Conservation (phyloP, 139 green algal species). For the Pycnococcus provasolii region DNA sequence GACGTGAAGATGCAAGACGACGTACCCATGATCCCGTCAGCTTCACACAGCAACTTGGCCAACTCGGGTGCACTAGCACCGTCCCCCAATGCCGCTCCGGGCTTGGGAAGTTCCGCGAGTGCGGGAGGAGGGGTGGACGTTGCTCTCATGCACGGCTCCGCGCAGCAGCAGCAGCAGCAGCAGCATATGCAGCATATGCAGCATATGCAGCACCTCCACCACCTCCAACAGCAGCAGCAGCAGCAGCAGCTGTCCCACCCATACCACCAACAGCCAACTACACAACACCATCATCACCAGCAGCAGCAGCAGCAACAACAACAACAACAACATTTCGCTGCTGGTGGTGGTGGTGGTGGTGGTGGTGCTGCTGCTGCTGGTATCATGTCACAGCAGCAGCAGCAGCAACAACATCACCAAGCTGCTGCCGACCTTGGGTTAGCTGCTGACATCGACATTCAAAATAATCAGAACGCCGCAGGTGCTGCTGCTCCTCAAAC, state of each 20-base stretch:
- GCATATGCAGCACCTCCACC: background rate
- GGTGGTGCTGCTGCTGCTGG: no score
- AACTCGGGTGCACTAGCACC: no score
- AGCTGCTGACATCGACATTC: background rate
- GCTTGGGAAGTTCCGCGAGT: no score
- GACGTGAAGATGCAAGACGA: no score
- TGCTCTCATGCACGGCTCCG: no score
- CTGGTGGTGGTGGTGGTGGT: no score
- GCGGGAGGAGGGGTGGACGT: no score
- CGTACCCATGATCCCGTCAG: no score
- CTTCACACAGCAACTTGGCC: no score
- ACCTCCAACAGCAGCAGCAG: background rate
- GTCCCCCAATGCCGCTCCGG: no score
- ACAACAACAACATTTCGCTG: background rate
- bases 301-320: slow-evolving; percentile 2
- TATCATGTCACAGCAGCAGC: background rate
- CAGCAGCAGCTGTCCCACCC: background rate
- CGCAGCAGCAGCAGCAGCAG: slow-evolving; percentile 3
- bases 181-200: background rate
- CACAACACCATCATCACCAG: background rate
- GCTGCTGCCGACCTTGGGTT: background rate
- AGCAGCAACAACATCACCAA: slow-evolving; percentile 2
- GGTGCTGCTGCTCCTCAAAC: background rate
- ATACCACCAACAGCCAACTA: background rate
- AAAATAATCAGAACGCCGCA: background rate